phyloP scores from a whole-genome alignment of 768 basidiomycete species.

The Gloeostereum incarnatum region DNA sequence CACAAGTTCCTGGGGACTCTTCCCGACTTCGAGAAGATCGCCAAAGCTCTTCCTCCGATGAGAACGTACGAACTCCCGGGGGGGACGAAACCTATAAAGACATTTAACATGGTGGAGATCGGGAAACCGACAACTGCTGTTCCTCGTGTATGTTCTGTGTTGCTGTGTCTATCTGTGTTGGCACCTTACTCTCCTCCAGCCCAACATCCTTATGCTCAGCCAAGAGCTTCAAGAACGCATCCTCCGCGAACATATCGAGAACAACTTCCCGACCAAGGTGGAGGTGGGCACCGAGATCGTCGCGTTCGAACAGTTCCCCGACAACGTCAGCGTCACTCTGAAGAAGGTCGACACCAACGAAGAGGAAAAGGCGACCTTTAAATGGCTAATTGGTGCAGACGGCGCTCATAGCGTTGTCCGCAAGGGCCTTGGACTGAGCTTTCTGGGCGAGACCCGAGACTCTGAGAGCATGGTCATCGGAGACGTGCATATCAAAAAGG shows the following conservation, averaged over 20 bases:
- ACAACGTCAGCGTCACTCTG: conserved; percentile 22
- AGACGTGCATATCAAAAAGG: conserved; percentile 15
- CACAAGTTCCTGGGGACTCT: conserved; percentile 27
- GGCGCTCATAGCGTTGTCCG: conserved; percentile 33
- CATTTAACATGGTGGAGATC: conserved; percentile 3
- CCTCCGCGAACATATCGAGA: conserved; percentile 22
- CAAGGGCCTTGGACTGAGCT: conserved; percentile 27
- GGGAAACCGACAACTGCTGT: neutral
- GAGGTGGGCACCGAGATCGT: conserved; percentile 36
- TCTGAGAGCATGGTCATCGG: conserved; percentile 27
- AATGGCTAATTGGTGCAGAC: conserved; percentile 34
- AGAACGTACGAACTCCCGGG: conserved; percentile 26
- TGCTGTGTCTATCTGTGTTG: neutral
- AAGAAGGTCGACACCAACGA: conserved; percentile 10
- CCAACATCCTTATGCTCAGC: conserved; percentile 8
- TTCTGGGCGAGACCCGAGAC: conserved; percentile 27
- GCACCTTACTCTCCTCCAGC: conserved; percentile 5
- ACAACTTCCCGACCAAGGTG: conserved; percentile 20
- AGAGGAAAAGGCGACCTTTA: conserved; percentile 19
- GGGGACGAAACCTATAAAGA: conserved; percentile 10
- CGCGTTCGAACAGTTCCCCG: conserved; percentile 29
- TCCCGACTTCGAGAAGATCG: conserved; percentile 24
- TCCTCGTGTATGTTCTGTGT: conserved; percentile 8
- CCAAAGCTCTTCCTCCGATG: conserved; percentile 16
- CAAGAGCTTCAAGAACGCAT: conserved; percentile 23